A percentile compares a stretch with the other conserved stretches of the same genome.
These are phyloP conservation scores for Paulownia fortunei DNA, from an alignment of 257 asterid species.

Conservation along the genomic window DNA sequence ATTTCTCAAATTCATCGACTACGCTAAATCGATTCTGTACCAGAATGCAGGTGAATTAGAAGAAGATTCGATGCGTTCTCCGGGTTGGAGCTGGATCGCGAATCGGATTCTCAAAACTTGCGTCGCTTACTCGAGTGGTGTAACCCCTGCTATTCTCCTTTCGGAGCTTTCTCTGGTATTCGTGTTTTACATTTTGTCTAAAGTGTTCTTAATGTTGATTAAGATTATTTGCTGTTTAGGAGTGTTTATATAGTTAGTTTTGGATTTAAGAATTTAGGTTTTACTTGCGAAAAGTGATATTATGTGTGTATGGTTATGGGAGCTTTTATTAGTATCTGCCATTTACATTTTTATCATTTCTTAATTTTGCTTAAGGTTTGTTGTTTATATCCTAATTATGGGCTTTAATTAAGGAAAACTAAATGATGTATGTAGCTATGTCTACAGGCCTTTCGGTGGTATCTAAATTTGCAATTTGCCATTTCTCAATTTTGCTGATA, in stretches of 20 bases:
- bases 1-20: conserved; percentile 69
- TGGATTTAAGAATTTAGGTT: background rate
- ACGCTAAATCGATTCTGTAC: conserved; percentile 54
- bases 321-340: conserved; percentile 35
- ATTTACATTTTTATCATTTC: background rate
- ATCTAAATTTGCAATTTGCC: background rate
- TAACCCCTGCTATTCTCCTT: conserved; percentile 92
- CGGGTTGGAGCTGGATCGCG: conserved; percentile 92
- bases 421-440: background rate
- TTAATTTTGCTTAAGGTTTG: background rate
- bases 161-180: conserved; percentile 87
- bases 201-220: background rate
- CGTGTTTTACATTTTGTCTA: background rate
- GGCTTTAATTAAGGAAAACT: background rate
- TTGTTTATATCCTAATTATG: background rate
- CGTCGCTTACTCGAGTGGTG: conserved; percentile 84
- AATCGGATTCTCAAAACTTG: conserved; percentile 78
- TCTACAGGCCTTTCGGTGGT: background rate
- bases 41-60: conserved; percentile 40
- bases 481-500: too few species aligned
- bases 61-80: conserved; percentile 45
- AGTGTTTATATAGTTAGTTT: background rate
- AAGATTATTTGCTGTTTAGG: background rate
- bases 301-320: conserved; percentile 29
- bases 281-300: background rate